Percentiles rank a stretch among this genome's conserved stretches.
Conservation (phyloP, 164 flowering plant genomes). For the Liriodendron chinense region DNA sequence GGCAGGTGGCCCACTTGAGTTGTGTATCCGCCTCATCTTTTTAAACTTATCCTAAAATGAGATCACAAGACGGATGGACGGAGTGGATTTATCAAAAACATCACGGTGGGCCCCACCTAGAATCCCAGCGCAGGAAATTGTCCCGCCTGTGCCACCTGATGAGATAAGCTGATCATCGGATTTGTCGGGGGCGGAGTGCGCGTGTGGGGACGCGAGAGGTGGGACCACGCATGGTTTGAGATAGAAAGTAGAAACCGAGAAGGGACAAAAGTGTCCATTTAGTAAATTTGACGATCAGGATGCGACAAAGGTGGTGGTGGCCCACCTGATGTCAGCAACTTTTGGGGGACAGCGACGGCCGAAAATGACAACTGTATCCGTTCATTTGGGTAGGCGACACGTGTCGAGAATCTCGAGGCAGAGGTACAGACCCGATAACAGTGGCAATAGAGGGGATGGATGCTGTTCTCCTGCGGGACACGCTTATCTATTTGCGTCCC, state of each 20-base stretch:
- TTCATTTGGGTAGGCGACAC: background rate
- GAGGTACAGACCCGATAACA: no score
- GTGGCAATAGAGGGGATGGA: no score
- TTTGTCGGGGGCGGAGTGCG: background rate
- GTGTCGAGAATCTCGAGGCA: background rate
- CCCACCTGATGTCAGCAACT: background rate
- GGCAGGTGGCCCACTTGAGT: no score
- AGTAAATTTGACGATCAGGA: background rate
- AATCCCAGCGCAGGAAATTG: no score
- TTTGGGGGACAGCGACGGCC: background rate
- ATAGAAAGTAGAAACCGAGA: background rate
- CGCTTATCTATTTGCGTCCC: no score
- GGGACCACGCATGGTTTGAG: background rate
- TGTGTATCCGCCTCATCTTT: no score
- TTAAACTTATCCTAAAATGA: no score
- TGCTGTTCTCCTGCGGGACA: no score
- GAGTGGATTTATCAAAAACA: no score
- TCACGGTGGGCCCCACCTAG: no score
- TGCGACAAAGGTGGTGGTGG: background rate
- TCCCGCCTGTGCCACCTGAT: background rate
- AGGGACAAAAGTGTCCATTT: background rate
- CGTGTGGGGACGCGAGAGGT: background rate
- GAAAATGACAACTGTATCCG: background rate
- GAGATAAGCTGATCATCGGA: background rate
- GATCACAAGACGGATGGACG: no score